A percentile compares a stretch with the other conserved stretches of the same genome.
Evolutionary conservation across 495 filamentous ascomycete genomes (phyloP).

Genomic region (Hypomontagnella monticulosa): DNA sequence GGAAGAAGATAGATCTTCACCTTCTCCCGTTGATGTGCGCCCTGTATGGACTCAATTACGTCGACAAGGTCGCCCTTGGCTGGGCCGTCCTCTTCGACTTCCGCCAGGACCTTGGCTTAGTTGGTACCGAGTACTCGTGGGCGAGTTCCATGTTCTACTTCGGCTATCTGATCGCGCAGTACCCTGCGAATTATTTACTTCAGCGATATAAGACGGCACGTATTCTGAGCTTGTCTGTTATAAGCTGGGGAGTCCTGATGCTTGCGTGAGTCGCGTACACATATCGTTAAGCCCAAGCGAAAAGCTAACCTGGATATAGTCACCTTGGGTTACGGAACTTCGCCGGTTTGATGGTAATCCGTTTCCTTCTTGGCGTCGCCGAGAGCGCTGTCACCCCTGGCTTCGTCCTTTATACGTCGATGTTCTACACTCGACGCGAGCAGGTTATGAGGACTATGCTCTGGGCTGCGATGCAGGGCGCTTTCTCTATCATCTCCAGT

Average conservation of each 20-base stretch:
- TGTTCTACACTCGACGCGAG: constrained; percentile 23
- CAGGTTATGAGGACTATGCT: constrained; percentile 49
- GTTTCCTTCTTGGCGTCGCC: constrained; percentile 12
- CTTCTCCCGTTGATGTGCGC: too few species aligned
- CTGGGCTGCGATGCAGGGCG: constrained; percentile 53
- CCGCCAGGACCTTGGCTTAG: constrained; percentile 7
- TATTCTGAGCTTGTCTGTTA: constrained; percentile 2
- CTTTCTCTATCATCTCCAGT: too few species aligned
- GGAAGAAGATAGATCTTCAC: too few species aligned
- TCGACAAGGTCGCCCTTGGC: background rate
- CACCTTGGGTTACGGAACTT: too few species aligned
- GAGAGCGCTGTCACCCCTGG: constrained; percentile 16
- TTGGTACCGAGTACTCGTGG: constrained; percentile 16
- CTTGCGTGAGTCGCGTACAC: constrained; percentile 7
- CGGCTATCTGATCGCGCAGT: constrained; percentile 9
- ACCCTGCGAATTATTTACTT: constrained; percentile 16
- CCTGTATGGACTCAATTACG: too few species aligned
- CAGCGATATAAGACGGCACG: constrained; percentile 4
- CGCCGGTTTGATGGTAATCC: background rate
- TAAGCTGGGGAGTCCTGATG: constrained; percentile 16
- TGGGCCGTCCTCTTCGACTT: constrained; percentile 17
- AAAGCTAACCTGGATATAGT: too few species aligned
- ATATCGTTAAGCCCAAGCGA: too few species aligned
- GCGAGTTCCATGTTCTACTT: constrained; percentile 9
- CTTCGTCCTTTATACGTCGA: constrained; percentile 28